phyloP scores from a whole-genome alignment of 2,329 filamentous ascomycete species.

The Fusarium mangiferae region DNA sequence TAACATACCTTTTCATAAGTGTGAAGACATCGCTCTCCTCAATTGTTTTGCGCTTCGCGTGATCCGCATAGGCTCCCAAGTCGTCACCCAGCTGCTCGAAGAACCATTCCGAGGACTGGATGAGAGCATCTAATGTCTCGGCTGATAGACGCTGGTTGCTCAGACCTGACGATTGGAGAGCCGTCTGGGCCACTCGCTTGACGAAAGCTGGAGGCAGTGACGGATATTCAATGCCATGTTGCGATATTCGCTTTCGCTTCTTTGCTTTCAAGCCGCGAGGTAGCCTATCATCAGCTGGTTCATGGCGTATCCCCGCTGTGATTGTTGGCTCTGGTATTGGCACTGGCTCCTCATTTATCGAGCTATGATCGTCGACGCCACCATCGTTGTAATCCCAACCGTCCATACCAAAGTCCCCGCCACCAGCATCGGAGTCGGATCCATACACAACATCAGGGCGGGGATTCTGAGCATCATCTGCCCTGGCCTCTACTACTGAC shows the following conservation, averaged over 20 bases:
- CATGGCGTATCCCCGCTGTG: slow-evolving; percentile 1
- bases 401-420: slow-evolving; percentile 25
- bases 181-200: slow-evolving; percentile 77
- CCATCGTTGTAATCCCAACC: slow-evolving; percentile 31
- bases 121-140: slow-evolving; percentile 78
- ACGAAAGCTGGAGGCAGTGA: slow-evolving; percentile 78
- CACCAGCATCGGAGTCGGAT: slow-evolving; percentile 38
- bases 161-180: slow-evolving; percentile 72
- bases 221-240: slow-evolving; percentile 79
- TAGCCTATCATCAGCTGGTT: slow-evolving; percentile 18
- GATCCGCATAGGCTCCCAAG: slow-evolving; percentile 79
- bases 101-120: slow-evolving; percentile 88
- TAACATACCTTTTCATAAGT: slow-evolving; percentile 81
- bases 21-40: slow-evolving; percentile 86
- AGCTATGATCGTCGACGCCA: slow-evolving; percentile 40
- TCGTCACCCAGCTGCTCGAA: slow-evolving; percentile 90
- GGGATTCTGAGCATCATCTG: slow-evolving; percentile 24
- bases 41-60: slow-evolving; percentile 85
- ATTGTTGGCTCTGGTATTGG: slow-evolving; percentile 16
- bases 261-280: slow-evolving; percentile 36
- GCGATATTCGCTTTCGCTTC: slow-evolving; percentile 65
- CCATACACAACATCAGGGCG: slow-evolving; percentile 17
- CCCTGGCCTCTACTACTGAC: slow-evolving; percentile 34
- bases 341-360: slow-evolving; percentile 34
- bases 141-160: slow-evolving; percentile 76